Base-by-base conservation (phyloP, 495 filamentous ascomycete genomes). In the Haplographium delicatum region DNA sequence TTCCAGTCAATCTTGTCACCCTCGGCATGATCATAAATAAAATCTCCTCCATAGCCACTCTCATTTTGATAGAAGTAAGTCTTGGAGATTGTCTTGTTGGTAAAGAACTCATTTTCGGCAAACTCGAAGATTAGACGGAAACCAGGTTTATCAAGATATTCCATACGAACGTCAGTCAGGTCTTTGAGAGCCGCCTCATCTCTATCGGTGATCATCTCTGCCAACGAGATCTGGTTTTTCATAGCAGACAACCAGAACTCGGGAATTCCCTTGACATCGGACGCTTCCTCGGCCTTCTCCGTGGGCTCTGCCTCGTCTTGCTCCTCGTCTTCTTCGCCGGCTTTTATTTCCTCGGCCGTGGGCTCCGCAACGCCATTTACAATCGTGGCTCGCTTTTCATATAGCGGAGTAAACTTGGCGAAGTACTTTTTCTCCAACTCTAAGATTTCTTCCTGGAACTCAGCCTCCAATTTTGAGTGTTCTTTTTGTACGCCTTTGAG, bases 201-300 rank as follows among this genome's bases (percentile, higher is more conserved):
- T 35, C 87, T 83, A 52, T 97, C 94, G 54, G 91, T 97, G 66
- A 99, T 96, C 81, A 96, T 91, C 71, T 97, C 94, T 27, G 91
- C 89, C 38, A 99, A 79, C 7, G 89, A 91, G 62, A 91, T 80
- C 65, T 96, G 89, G 73, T 97, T 99, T 78, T 99, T 99, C 93
- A 99, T 97, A 54, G 94, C 89, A 51, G 91, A 96, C 23, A 99
- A 77, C 94, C 94, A 99, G 77, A 99, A 99, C 68, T 99, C 94
- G 27, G 94, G 94, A 54, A 97, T 95, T 37, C 65, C 61, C 51
- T 73, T 72, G 30, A 71, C 46, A 49, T 64, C 60, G 49, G 75
- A 70, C 54, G 80, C 71, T 45, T 81, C 71, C 54, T 78, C 74
- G 23, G 71, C 58, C 57, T 74, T 73, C 59, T 78, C 76, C n/a